These are phyloP conservation scores for Sclerotinia sclerotiorum DNA, from an alignment of 2,329 filamentous ascomycete genomes.

Conservation along the genomic window DNA sequence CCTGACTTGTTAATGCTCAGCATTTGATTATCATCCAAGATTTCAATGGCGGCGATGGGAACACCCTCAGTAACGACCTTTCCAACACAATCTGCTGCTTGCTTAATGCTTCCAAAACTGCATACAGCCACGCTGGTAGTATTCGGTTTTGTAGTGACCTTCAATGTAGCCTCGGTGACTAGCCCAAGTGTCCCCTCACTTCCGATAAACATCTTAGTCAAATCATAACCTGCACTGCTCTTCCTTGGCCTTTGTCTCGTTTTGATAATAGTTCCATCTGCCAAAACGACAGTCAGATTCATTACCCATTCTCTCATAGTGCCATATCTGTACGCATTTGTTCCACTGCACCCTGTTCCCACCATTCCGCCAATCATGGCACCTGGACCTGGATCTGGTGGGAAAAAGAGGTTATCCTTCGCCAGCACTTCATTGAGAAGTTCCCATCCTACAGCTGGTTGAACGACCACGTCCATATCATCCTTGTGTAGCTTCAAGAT, in stretches of 20 bases:
- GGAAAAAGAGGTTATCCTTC: constrained; percentile 80
- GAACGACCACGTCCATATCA: constrained; percentile 73
- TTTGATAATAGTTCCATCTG: constrained; percentile 87
- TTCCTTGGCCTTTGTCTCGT: constrained; percentile 86
- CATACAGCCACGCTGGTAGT: constrained; percentile 77
- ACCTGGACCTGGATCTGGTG: constrained; percentile 85
- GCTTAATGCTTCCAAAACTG: constrained; percentile 53
- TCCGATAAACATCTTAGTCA: constrained; percentile 86
- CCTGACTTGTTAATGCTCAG: constrained; percentile 64
- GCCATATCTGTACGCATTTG: constrained; percentile 88
- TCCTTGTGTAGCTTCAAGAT: constrained; percentile 75
- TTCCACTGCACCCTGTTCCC: constrained; percentile 71
- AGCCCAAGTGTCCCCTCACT: constrained; percentile 89
- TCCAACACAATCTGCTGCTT: constrained; percentile 63
- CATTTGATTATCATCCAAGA: constrained; percentile 92
- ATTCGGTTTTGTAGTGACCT: constrained; percentile 78
- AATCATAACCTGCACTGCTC: constrained; percentile 87
- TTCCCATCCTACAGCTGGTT: constrained; percentile 86
- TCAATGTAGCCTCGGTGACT: constrained; percentile 86
- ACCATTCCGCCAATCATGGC: constrained; percentile 92
- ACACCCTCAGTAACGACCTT: constrained; percentile 78
- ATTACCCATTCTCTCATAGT: constrained; percentile 96
- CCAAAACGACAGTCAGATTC: constrained; percentile 81
- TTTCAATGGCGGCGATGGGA: constrained; percentile 86
- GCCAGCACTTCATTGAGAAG: constrained; percentile 74